These are phyloP conservation scores for Dalechampia spathulata DNA, from an alignment of 441 rosid genomes.

Conservation along the genomic window DNA sequence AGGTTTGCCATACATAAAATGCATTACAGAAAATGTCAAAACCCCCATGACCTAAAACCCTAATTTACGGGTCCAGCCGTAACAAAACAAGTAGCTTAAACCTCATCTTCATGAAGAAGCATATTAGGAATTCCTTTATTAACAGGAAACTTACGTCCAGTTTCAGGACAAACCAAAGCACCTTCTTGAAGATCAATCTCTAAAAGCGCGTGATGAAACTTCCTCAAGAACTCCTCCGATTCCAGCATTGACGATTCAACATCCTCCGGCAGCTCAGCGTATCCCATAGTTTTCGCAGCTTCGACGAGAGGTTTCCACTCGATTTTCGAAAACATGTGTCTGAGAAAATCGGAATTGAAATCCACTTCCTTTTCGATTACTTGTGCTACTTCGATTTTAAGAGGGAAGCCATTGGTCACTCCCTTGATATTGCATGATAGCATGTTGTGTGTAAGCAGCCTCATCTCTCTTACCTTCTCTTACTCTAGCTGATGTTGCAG, in stretches of 20 bases:
- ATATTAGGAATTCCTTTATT: slow-evolving; percentile 83
- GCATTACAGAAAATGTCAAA: no score
- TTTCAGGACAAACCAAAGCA: slow-evolving; percentile 57
- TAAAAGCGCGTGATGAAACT: slow-evolving; percentile 77
- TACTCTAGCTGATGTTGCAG: neutral
- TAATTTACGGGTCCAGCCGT: neutral
- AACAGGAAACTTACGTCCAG: slow-evolving; percentile 75
- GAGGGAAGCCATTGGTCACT: slow-evolving; percentile 70
- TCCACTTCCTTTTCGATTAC: slow-evolving; percentile 56
- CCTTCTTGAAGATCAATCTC: slow-evolving; percentile 90
- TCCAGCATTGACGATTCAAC: slow-evolving; percentile 40
- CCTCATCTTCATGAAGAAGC: slow-evolving; percentile 95
- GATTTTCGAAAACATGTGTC: slow-evolving; percentile 56
- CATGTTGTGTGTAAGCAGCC: slow-evolving; percentile 88
- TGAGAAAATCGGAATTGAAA: slow-evolving; percentile 63
- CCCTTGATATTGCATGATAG: slow-evolving; percentile 83
- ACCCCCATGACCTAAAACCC: neutral
- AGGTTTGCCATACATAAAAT: no score
- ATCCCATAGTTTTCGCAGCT: slow-evolving; percentile 66
- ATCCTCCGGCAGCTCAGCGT: slow-evolving; percentile 60
- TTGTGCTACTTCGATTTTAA: slow-evolving; percentile 49
- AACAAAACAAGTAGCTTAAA: slow-evolving; percentile 23
- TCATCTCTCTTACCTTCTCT: slow-evolving; percentile 40
- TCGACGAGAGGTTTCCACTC: slow-evolving; percentile 74
- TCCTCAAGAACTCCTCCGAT: slow-evolving; percentile 59